Base-by-base conservation (phyloP, 805 yeast species). In the Millerago galiae region DNA sequence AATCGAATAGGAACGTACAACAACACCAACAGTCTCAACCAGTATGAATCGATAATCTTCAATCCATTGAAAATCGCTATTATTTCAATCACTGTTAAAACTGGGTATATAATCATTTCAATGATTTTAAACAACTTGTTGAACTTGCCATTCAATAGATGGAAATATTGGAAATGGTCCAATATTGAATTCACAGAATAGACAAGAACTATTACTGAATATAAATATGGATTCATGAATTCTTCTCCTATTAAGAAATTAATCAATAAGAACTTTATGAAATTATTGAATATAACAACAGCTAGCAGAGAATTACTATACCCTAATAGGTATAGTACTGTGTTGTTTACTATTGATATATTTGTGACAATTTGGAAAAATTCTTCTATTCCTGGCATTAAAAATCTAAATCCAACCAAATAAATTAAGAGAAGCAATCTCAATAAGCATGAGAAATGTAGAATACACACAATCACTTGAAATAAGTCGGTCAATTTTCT, bases 381-480 rank as follows among this genome's bases (percentile, higher is more conserved):
- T 10, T 21, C 13, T 12, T 34, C 16, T 8, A 42, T 37, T 3
- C 45, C 45, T 4, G 28, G 32, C n/a, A 36, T 37, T 25, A 42
- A 12, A 26, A 14, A 42, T 18, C 35, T n/a, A 27, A 40, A 35
- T 3, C 38, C 37, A 14, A 42, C 41, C 13, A 42, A 40, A 18
- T 37, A 42, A n/a, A 37, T 21, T 18, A 38, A 16, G 25, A 34
- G 21, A 8, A 17, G 7, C 8, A 34, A 17, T n/a, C 45, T 13
- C 17, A 29, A 12, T 6, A 42, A 10, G 8, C 38, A 15, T 11
- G 31, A 32, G 6, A 8, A 9, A 12, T 42, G 41, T 5, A 29
- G 16, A 5, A 37, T 10, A 3, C 40, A 9, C 15, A 36, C 16
- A 9, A 13, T 11, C 30, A 25, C 14, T 21, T 21, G 15, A 13